Percentiles rank a stretch among this genome's conserved stretches.
These are phyloP conservation scores for Rhizopogon roseolus DNA, from an alignment of 768 basidiomycete genomes.

Conservation along the genomic window DNA sequence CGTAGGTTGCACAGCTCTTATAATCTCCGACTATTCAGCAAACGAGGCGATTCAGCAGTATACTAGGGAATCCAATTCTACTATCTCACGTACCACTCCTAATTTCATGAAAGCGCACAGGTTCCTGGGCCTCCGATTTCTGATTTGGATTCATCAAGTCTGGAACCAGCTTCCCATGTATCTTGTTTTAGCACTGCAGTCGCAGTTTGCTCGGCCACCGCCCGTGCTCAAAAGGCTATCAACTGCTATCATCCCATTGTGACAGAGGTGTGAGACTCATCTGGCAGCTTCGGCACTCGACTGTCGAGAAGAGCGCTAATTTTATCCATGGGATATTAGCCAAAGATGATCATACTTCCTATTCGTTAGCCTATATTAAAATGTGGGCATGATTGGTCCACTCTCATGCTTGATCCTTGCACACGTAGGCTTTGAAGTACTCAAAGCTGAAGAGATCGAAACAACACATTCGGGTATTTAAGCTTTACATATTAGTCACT, in stretches of 20 bases:
- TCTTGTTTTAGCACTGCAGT: constrained; percentile 1
- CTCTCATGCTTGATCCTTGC: too few relatives aligned
- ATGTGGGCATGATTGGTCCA: too few relatives aligned
- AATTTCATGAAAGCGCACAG: not conserved
- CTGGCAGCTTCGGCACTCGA: not conserved
- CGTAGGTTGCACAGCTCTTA: not conserved
- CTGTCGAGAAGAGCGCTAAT: not conserved
- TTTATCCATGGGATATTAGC: not conserved
- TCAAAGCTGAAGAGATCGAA: not conserved
- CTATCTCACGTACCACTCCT: not conserved
- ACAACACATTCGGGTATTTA: not conserved
- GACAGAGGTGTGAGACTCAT: constrained; percentile 4
- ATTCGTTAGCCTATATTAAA: not conserved
- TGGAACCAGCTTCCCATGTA: constrained; percentile 2
- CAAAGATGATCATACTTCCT: not conserved
- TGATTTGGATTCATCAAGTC: not conserved
- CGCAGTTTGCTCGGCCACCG: constrained; percentile 9
- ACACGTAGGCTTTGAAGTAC: not conserved
- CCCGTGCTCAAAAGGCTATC: not conserved
- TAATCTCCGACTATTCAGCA: not conserved
- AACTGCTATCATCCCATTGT: not conserved
- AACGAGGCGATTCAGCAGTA: not conserved
- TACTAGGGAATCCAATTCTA: not conserved
- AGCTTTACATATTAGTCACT: too few relatives aligned
- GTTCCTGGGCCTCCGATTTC: not conserved